Conservation (phyloP, 768 basidiomycete genomes). For the Cyclocybe cylindracea region DNA sequence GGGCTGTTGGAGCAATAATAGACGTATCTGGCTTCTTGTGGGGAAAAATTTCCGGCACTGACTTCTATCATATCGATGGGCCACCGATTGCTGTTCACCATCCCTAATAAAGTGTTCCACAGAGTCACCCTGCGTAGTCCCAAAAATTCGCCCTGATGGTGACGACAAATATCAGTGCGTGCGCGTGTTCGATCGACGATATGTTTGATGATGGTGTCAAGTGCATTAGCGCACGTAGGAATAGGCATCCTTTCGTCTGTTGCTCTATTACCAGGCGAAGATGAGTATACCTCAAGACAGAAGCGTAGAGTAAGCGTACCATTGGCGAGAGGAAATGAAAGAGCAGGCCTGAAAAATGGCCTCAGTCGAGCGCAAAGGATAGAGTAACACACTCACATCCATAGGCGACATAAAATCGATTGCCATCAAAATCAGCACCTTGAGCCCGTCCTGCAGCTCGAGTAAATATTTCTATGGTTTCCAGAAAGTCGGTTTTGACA, state of each 20-base stretch:
- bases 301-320: constrained; percentile 34
- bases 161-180: constrained; percentile 61
- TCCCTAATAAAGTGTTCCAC: constrained; percentile 13
- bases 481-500: constrained; percentile 63
- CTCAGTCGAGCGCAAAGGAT: background rate
- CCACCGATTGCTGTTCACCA: constrained; percentile 55
- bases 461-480: constrained; percentile 63
- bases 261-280: constrained; percentile 12
- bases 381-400: constrained; percentile 60
- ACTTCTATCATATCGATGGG: constrained; percentile 84
- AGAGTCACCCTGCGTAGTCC: constrained; percentile 52
- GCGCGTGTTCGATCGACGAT: constrained; percentile 59
- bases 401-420: constrained; percentile 84
- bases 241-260: constrained; percentile 61
- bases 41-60: constrained; percentile 64
- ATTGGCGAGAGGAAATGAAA: constrained; percentile 77
- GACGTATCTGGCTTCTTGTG: constrained; percentile 72
- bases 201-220: constrained; percentile 52
- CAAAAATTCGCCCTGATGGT: constrained; percentile 82
- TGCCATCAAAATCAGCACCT: constrained; percentile 78
- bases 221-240: constrained; percentile 39
- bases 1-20: background rate
- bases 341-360: constrained; percentile 61
- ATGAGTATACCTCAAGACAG: background rate
- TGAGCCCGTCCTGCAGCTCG: constrained; percentile 65